Evolutionary conservation across 805 yeast genomes (phyloP).

Genomic region (Metschnikowia cerradonensis): DNA sequence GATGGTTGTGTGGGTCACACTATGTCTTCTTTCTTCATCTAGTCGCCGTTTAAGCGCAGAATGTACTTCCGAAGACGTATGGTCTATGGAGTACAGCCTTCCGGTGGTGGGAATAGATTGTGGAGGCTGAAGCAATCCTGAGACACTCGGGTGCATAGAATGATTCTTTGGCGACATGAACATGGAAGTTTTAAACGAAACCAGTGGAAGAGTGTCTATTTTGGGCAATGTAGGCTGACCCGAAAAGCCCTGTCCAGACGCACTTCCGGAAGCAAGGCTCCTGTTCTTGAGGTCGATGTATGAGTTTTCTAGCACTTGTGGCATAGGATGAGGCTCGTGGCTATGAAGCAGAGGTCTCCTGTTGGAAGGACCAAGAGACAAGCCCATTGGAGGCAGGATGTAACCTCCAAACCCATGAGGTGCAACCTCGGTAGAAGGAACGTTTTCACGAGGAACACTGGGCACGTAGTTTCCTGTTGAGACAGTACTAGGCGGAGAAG

Average conservation of each 20-base stretch:
- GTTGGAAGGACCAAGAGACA: neutral
- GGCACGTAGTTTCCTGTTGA: neutral
- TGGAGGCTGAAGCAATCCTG: neutral
- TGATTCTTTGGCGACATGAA: slow-evolving; percentile 16
- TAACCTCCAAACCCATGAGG: neutral
- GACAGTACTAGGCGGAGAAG: neutral
- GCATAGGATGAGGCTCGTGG: neutral
- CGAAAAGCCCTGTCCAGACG: neutral
- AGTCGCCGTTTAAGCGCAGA: slow-evolving; percentile 2
- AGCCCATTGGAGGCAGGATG: neutral
- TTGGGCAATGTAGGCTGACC: slow-evolving; percentile 13
- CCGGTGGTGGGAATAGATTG: neutral
- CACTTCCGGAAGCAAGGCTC: neutral
- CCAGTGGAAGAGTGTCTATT: slow-evolving; percentile 25
- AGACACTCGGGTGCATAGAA: neutral
- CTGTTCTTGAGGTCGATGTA: slow-evolving; percentile 4
- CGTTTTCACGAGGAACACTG: neutral
- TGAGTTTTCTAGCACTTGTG: neutral
- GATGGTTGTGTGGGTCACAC: neutral
- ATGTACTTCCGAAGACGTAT: neutral
- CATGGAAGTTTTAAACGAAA: slow-evolving; percentile 42
- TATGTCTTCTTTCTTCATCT: slow-evolving; percentile 8
- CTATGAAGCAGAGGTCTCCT: neutral
- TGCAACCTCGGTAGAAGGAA: neutral
- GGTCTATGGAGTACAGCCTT: slow-evolving; percentile 7